phyloP scores from a whole-genome alignment of 2,329 filamentous ascomycete genomes.

The Neofusicoccum ribis region DNA sequence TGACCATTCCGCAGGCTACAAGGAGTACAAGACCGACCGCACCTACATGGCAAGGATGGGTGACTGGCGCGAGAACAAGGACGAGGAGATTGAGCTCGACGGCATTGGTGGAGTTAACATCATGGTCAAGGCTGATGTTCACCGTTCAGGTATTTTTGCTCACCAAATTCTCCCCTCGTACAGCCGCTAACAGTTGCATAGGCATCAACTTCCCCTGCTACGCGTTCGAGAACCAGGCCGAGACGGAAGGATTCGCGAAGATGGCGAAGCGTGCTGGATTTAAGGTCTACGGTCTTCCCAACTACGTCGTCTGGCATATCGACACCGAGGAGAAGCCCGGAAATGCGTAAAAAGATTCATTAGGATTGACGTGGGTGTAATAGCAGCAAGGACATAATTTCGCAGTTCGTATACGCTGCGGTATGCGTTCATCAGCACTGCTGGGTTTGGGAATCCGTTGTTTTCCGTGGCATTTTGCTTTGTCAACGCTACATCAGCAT shows the following conservation, averaged over 20 bases:
- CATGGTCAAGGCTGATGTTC: slow-evolving; percentile 95
- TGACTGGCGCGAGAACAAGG: slow-evolving; percentile 88
- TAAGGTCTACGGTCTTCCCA: slow-evolving; percentile 85
- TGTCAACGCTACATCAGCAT: background rate
- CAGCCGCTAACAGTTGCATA: background rate
- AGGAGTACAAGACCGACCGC: slow-evolving; percentile 86
- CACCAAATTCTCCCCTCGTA: background rate
- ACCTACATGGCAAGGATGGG: slow-evolving; percentile 89
- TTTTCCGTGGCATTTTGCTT: slow-evolving; percentile 1
- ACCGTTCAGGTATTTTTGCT: slow-evolving; percentile 72
- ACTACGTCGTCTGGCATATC: slow-evolving; percentile 98
- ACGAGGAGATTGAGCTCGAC: slow-evolving; percentile 88
- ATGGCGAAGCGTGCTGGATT: slow-evolving; percentile 98
- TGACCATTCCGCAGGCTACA: slow-evolving; percentile 67
- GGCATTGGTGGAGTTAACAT: slow-evolving; percentile 98
- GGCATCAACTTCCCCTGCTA: slow-evolving; percentile 93
- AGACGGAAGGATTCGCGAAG: slow-evolving; percentile 97
- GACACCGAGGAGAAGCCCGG: slow-evolving; percentile 94
- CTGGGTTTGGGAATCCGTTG: background rate
- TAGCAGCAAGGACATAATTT: background rate
- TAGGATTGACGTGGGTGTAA: background rate
- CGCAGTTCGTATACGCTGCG: background rate
- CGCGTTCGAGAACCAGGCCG: slow-evolving; percentile 96
- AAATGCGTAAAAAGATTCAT: slow-evolving; percentile 55
- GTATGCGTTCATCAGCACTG: background rate